phyloP scores from a whole-genome alignment of 139 green algal species.

The Closterium sp. region DNA sequence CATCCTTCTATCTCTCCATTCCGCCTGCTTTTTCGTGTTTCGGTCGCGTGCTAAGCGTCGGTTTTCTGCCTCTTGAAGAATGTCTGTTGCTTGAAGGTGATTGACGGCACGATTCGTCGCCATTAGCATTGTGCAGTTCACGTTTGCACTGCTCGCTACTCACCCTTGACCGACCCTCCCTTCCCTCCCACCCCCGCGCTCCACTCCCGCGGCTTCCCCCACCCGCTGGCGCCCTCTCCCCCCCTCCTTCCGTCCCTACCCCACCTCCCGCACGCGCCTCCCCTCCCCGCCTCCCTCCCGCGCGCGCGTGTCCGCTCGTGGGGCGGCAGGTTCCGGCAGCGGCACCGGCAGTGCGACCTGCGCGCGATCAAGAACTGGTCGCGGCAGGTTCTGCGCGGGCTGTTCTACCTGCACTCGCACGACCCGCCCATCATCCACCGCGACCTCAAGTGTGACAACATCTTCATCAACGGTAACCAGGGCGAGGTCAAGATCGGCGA shows the following conservation, averaged over 20 bases:
- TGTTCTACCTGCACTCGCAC: constrained; percentile 92
- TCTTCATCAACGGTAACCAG: constrained; percentile 70
- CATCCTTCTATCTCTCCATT: too few species aligned
- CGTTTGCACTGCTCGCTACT: neutral
- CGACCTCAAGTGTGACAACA: constrained; percentile 88
- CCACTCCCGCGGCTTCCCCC: too few species aligned
- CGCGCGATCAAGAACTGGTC: constrained; percentile 92
- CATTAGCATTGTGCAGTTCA: neutral
- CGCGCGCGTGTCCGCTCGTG: too few species aligned
- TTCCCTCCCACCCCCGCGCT: neutral
- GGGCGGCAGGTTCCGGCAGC: constrained; percentile 79
- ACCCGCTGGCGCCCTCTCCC: too few species aligned
- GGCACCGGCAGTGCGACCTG: constrained; percentile 83
- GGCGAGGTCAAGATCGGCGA: constrained; percentile 99
- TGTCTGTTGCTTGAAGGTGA: too few species aligned
- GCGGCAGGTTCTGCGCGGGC: constrained; percentile 93
- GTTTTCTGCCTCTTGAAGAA: too few species aligned
- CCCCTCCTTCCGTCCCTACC: neutral
- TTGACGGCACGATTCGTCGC: neutral
- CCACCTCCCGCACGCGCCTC: neutral
- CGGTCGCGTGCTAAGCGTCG: neutral
- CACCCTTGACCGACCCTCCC: neutral
- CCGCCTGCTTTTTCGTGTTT: neutral
- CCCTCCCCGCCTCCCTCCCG: neutral
- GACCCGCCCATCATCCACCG: constrained; percentile 88